Base-by-base conservation (phyloP, 148 eudicot genomes). In the Silene uniflora region DNA sequence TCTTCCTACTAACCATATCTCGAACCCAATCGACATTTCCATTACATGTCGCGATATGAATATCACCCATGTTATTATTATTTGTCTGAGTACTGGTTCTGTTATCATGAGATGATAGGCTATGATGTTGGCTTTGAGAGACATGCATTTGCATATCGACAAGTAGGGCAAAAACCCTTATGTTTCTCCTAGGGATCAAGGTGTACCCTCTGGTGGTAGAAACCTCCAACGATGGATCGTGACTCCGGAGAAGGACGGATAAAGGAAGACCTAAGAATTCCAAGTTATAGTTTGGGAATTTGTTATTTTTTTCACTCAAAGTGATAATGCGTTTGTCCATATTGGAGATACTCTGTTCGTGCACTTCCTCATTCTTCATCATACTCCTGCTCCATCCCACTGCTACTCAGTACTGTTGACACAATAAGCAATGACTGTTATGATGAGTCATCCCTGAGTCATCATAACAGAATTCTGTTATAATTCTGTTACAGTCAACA, bases 121-220 rank as follows among this genome's bases (percentile, higher is more conserved):
- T 47, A 2, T 61, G 0, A 2, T 47, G 17, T 6, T 46, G 58
- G 0, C 70, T 44, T 10, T 21, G 72, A 10, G 29, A 19, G 27
- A 8, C 5, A 21, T 42, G 9, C 56, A 68, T 68, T 22, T 24
- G 16, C 4, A 68, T 10, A 5, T 68, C 72, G 21, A 5, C 1
- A 0, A 10, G 58, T 5, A 44, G 46, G 29, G 72, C 27, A 23
- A 4, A 46, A 6, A 68, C 72, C 47, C 27, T 44, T 4, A 68
- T 46, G 18, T 42, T 46, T 29, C 25, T 19, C 56, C 56, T 44
- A 10, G 72, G 72, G 18, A 68, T 44, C 56, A 68, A 68, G 72
- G 72, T 65, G 47, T 65, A 65, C 17, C 46, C 69, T 39, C 47
- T 6, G 4, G 69, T 29, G 3, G 69, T 68, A 6, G 71, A 67